Conservation (phyloP, 2,329 filamentous ascomycete genomes). For the Bisporella sp. region DNA sequence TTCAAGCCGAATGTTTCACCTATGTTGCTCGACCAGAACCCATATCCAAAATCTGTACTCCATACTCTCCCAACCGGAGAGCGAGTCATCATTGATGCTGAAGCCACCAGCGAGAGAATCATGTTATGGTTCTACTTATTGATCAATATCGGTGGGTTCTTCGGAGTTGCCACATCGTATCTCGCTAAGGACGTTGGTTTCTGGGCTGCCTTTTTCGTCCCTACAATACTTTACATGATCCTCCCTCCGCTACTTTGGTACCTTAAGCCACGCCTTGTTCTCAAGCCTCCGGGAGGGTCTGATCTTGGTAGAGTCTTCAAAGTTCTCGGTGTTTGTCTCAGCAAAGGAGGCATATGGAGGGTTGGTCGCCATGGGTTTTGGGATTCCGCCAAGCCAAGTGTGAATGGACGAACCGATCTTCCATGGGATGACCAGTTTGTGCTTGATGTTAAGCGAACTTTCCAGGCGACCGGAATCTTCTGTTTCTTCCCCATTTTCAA, state of each 20-base stretch:
- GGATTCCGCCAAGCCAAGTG: conserved; percentile 61
- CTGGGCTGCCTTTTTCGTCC: conserved; percentile 38
- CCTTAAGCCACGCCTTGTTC: conserved; percentile 30
- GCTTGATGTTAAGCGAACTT: conserved; percentile 65
- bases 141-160: conserved; percentile 57
- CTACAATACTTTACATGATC: conserved; percentile 53
- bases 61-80: conserved; percentile 46
- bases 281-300: conserved; percentile 38
- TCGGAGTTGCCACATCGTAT: conserved; percentile 37
- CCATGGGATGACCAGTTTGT: conserved; percentile 79
- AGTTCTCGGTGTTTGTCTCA: conserved; percentile 34
- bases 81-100: conserved; percentile 53
- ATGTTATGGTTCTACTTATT: conserved; percentile 54
- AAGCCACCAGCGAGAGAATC: conserved; percentile 44
- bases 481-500: conserved; percentile 40
- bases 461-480: conserved; percentile 65
- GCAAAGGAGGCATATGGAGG: conserved; percentile 55
- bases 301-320: conserved; percentile 38
- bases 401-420: conserved; percentile 44
- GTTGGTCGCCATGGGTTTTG: conserved; percentile 43
- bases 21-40: conserved; percentile 52
- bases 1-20: conserved; percentile 67
- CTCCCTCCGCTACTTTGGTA: conserved; percentile 44
- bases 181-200: conserved; percentile 41
- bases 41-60: conserved; percentile 33